A percentile compares a stretch with the other conserved stretches of the same genome.
Conservation (phyloP, 2,329 filamentous ascomycete genomes). For the Stylonectria norvegica region DNA sequence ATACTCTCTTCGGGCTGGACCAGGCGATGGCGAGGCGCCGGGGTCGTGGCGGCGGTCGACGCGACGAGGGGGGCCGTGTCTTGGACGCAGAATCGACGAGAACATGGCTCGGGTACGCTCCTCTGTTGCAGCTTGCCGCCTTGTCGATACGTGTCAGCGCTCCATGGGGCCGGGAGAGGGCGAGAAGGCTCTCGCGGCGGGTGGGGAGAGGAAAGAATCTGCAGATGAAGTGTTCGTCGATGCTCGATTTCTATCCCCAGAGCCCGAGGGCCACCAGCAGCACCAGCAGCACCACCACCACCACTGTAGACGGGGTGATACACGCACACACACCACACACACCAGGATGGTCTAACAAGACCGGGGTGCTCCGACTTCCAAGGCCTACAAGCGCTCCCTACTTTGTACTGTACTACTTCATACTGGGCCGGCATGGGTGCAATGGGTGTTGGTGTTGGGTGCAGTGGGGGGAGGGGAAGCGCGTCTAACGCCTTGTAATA, state of each 20-base stretch:
- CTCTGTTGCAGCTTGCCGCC: constrained; percentile 14
- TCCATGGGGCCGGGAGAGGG: constrained; percentile 21
- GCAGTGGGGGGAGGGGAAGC: neutral
- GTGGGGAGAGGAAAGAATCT: constrained; percentile 13
- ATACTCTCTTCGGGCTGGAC: constrained; percentile 27
- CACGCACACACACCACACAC: neutral
- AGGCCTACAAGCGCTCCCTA: too few relatives aligned
- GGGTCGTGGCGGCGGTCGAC: constrained; percentile 27
- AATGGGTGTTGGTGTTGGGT: too few relatives aligned
- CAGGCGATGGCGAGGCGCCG: constrained; percentile 32
- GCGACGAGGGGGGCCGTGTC: constrained; percentile 34
- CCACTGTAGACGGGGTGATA: neutral
- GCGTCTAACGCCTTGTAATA: constrained; percentile 1
- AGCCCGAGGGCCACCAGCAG: too few relatives aligned
- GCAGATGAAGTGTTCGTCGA: neutral
- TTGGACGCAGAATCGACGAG: constrained; percentile 35
- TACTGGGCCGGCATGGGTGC: too few relatives aligned
- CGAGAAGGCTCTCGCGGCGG: constrained; percentile 2
- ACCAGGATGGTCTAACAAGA: too few relatives aligned
- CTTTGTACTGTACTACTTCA: too few relatives aligned
- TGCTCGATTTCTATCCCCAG: constrained; percentile 1
- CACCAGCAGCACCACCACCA: neutral
- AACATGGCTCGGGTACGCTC: constrained; percentile 30
- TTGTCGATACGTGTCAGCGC: constrained; percentile 24
- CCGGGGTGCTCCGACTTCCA: too few relatives aligned